Conservation (phyloP, 2,329 filamentous ascomycete genomes). For the Alternaria gaisen region DNA sequence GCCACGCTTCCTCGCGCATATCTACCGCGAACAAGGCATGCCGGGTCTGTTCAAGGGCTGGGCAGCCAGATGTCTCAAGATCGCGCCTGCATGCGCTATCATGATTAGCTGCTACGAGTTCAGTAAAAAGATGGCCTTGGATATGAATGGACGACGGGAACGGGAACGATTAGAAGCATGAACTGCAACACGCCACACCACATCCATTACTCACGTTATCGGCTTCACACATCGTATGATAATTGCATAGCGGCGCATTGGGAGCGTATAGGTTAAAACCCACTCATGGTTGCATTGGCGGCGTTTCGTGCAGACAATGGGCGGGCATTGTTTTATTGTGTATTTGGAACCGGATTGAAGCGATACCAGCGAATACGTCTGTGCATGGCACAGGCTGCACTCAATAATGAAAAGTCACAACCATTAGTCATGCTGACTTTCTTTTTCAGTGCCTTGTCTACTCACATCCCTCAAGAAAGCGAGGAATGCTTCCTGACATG, state of each 20-base stretch:
- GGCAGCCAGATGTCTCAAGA: constrained; percentile 90
- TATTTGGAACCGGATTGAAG: background rate
- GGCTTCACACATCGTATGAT: constrained; percentile 7
- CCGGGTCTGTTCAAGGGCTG: constrained; percentile 88
- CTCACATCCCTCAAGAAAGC: constrained; percentile 47
- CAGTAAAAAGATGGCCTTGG: constrained; percentile 85
- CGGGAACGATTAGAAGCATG: constrained; percentile 28
- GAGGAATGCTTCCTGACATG: constrained; percentile 36
- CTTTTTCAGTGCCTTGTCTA: background rate
- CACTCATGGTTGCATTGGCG: constrained; percentile 15
- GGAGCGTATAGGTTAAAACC: constrained; percentile 8
- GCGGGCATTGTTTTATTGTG: background rate
- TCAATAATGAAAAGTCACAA: background rate
- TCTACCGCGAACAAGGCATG: constrained; percentile 84
- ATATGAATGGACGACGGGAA: constrained; percentile 70
- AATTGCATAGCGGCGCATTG: constrained; percentile 16
- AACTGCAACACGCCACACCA: background rate
- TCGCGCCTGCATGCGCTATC: constrained; percentile 95
- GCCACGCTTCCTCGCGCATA: constrained; percentile 85
- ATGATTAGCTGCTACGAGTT: constrained; percentile 99
- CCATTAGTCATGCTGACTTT: background rate
- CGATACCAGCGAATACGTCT: constrained; percentile 1
- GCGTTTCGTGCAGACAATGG: constrained; percentile 12
- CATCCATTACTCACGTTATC: background rate
- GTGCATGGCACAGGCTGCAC: background rate